These are phyloP conservation scores for Mesotaenium endlicherianum DNA, from an alignment of 139 green algal genomes.

Conservation along the genomic window DNA sequence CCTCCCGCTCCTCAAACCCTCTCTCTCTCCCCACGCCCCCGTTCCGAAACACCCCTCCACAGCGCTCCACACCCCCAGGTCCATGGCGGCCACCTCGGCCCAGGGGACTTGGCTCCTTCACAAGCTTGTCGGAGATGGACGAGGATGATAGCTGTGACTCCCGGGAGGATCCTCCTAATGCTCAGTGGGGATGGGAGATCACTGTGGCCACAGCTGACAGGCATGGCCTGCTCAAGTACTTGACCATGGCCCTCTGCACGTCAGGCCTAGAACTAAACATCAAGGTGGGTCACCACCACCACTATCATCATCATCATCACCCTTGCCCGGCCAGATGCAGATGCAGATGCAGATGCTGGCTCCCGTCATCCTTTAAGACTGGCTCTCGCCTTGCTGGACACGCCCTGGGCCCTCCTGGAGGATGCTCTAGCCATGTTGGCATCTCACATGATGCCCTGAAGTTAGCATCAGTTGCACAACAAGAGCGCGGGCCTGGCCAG, in stretches of 20 bases:
- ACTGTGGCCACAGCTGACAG: slow-evolving; percentile 35
- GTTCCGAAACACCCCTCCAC: background rate
- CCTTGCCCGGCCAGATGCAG: too few species aligned
- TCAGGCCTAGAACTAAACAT: slow-evolving; percentile 15
- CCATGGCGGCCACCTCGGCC: background rate
- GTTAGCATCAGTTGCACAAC: too few species aligned
- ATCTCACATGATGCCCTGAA: too few species aligned
- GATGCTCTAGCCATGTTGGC: too few species aligned
- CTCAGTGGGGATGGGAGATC: slow-evolving; percentile 18
- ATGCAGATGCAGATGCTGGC: too few species aligned
- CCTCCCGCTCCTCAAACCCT: background rate
- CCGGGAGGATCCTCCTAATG: background rate
- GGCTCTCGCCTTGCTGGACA: too few species aligned
- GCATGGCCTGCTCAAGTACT: slow-evolving; percentile 27
- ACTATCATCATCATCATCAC: too few species aligned
- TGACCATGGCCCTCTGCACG: slow-evolving; percentile 20
- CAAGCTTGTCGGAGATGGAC: slow-evolving; percentile 12
- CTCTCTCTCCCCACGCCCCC: background rate
- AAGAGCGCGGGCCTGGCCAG: too few species aligned
- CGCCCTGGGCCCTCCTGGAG: too few species aligned
- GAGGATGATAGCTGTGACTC: slow-evolving; percentile 17
- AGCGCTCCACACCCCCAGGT: background rate
- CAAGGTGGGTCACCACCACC: slow-evolving; percentile 9
- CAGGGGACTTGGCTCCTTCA: too few species aligned
- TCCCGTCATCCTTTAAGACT: too few species aligned